These are phyloP conservation scores for Pyracantha coccinea DNA, from an alignment of 331 rosid species.

Conservation along the genomic window DNA sequence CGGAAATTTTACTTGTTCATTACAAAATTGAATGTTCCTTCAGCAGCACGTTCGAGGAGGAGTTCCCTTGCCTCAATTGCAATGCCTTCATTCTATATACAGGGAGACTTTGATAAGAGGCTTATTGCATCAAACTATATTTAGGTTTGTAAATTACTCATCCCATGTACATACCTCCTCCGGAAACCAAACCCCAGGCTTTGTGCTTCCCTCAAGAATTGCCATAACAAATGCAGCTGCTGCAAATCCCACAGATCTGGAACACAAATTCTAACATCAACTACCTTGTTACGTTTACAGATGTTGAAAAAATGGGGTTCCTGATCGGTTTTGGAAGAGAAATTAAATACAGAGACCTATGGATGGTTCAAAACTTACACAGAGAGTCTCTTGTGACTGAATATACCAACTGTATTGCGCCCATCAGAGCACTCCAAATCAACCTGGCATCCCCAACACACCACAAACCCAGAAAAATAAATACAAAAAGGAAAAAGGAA, in stretches of 20 bases:
- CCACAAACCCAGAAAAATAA: neutral
- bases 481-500: neutral
- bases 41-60: constrained; percentile 80
- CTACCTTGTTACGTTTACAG: neutral
- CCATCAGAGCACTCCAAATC: constrained; percentile 85
- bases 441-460: constrained; percentile 36
- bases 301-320: neutral
- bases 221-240: constrained; percentile 85
- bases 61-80: constrained; percentile 76
- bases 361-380: constrained; percentile 32
- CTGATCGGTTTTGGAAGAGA: neutral
- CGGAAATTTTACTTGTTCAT: constrained; percentile 56
- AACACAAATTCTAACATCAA: constrained; percentile 7
- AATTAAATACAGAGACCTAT: neutral
- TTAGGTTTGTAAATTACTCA: neutral
- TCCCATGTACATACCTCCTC: constrained; percentile 60
- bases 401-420: constrained; percentile 60
- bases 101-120: constrained; percentile 15
- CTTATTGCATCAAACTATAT: constrained; percentile 6
- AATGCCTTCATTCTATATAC: constrained; percentile 67
- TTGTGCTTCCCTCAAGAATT: constrained; percentile 82
- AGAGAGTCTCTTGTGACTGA: constrained; percentile 68
- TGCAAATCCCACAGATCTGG: constrained; percentile 68
- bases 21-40: constrained; percentile 69
- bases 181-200: constrained; percentile 97